Conservation (phyloP, 164 flowering plant species). For the Vitis labrusca region DNA sequence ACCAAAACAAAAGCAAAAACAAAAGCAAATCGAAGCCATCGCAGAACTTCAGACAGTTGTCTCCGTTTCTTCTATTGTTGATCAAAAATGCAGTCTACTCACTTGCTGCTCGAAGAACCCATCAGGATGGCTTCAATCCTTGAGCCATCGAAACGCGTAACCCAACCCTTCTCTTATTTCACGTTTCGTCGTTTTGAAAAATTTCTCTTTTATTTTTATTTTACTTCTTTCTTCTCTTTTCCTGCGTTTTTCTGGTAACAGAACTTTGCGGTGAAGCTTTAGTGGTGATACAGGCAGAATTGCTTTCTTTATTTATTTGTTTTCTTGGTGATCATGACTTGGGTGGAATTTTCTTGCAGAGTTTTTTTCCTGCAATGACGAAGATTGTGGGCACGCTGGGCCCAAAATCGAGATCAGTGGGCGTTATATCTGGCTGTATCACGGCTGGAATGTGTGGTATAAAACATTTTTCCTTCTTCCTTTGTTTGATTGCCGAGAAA, state of each 20-base stretch:
- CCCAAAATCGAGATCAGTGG: constrained; percentile 61
- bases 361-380: constrained; percentile 71
- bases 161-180: neutral
- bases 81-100: constrained; percentile 26
- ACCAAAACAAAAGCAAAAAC: too few relatives aligned
- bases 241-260: too few relatives aligned
- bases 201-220: neutral
- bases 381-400: constrained; percentile 81
- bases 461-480: neutral
- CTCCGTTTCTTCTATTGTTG: neutral
- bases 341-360: constrained; percentile 29
- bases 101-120: constrained; percentile 52
- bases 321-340: constrained; percentile 3
- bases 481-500: neutral
- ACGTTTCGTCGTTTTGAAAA: neutral
- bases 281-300: neutral
- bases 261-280: neutral
- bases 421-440: constrained; percentile 53
- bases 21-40: too few relatives aligned
- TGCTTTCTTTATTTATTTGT: neutral
- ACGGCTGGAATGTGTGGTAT: constrained; percentile 88
- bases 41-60: too few relatives aligned
- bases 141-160: constrained; percentile 51
- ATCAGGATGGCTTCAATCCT: constrained; percentile 54
- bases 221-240: neutral